Conservation (phyloP, 768 basidiomycete species). For the Podaxis sp. region DNA sequence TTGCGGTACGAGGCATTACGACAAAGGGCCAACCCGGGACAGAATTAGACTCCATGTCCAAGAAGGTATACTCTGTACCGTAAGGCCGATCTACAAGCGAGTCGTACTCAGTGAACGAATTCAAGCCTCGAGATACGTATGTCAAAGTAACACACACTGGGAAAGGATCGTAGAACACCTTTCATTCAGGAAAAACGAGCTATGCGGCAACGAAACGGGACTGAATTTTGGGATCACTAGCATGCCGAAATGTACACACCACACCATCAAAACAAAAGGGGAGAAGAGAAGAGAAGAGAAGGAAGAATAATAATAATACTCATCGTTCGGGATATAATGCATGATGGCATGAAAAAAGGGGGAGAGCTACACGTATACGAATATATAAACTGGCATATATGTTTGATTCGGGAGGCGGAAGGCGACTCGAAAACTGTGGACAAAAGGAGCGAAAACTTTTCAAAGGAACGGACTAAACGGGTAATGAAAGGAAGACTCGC, state of each 20-base stretch:
- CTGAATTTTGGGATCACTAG: background rate
- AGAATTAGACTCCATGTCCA: too few species aligned
- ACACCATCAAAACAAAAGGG: background rate
- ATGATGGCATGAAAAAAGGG: conserved; percentile 8
- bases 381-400: conserved; percentile 14
- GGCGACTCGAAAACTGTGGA: conserved; percentile 7
- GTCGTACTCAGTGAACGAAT: too few species aligned
- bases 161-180: background rate
- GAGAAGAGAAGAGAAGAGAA: background rate
- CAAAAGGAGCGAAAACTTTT: conserved; percentile 10
- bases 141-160: background rate
- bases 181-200: conserved; percentile 1
- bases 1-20: too few species aligned
- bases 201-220: conserved; percentile 1
- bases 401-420: conserved; percentile 5
- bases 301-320: conserved; percentile 16
- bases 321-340: conserved; percentile 17
- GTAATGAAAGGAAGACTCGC: conserved; percentile 15
- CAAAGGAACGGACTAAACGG: conserved; percentile 15
- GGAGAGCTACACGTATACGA: conserved; percentile 10
- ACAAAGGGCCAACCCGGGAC: too few species aligned
- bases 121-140: background rate
- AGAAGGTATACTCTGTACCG: too few species aligned
- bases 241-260: conserved; percentile 11
- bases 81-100: too few species aligned